Conservation (phyloP, 2,329 filamentous ascomycete genomes). For the Fusarium bulbicola region DNA sequence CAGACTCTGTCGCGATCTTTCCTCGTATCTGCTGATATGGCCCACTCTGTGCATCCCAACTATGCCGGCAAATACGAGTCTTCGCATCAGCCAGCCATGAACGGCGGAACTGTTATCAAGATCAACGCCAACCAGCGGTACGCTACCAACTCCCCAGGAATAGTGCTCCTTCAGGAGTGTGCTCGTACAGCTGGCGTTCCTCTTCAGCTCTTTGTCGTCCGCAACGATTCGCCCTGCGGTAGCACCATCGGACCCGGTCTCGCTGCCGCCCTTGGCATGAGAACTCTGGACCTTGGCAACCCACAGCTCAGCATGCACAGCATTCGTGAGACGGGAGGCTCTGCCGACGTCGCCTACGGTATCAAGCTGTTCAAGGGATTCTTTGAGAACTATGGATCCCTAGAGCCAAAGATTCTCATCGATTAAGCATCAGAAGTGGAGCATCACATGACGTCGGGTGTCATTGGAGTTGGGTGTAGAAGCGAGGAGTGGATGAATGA, state of each 20-base stretch:
- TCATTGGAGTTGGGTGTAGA: constrained; percentile 17
- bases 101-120: constrained; percentile 96
- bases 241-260: constrained; percentile 99
- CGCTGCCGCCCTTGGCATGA: constrained; percentile 82
- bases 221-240: constrained; percentile 94
- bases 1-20: constrained; percentile 92
- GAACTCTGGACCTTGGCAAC: constrained; percentile 93
- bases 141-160: constrained; percentile 94
- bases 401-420: constrained; percentile 85
- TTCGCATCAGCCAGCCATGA: constrained; percentile 92
- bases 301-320: constrained; percentile 97
- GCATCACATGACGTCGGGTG: constrained; percentile 1
- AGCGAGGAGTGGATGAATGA: not conserved
- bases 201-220: constrained; percentile 93
- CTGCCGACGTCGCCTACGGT: constrained; percentile 86
- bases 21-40: constrained; percentile 97
- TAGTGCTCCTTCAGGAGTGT: constrained; percentile 89
- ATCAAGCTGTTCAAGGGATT: constrained; percentile 89
- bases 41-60: constrained; percentile 95
- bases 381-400: constrained; percentile 81
- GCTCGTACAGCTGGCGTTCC: constrained; percentile 80
- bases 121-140: constrained; percentile 98
- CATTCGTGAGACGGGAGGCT: constrained; percentile 91
- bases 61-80: constrained; percentile 91
- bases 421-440: constrained; percentile 62